A percentile compares a stretch with the other conserved stretches of the same genome.
phyloP scores from a whole-genome alignment of 2,329 filamentous ascomycete genomes.

The Venturia nashicola region DNA sequence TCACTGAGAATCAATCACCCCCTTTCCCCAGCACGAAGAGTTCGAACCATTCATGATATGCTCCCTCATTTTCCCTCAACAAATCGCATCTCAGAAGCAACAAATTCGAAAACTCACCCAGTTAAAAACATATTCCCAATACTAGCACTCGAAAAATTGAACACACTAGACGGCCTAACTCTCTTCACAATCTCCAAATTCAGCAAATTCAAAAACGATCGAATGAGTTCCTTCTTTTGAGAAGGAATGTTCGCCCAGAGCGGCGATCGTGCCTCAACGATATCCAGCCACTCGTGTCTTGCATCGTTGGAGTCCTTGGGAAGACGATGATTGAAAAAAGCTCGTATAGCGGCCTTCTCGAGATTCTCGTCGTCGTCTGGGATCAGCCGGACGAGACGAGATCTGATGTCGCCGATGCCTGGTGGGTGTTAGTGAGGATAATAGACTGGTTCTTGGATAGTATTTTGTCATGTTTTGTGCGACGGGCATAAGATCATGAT shows the following conservation, averaged over 20 bases:
- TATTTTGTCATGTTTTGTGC: too few species aligned
- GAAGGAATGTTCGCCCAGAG: constrained; percentile 52
- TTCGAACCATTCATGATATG: too few species aligned
- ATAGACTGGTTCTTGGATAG: too few species aligned
- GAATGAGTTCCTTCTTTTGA: constrained; percentile 39
- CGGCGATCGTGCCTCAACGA: constrained; percentile 68
- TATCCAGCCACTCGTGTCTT: constrained; percentile 71
- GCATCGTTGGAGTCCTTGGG: constrained; percentile 49
- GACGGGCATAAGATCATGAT: background rate
- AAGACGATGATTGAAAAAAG: constrained; percentile 79
- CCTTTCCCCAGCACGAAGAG: too few species aligned
- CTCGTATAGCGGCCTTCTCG: constrained; percentile 64
- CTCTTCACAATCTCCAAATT: constrained; percentile 38
- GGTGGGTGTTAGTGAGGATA: background rate
- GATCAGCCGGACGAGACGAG: constrained; percentile 80
- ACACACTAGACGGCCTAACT: constrained; percentile 31
- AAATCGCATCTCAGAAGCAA: too few species aligned
- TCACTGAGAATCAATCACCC: too few species aligned
- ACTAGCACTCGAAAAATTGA: constrained; percentile 37
- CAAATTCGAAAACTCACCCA: constrained; percentile 35
- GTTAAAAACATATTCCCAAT: constrained; percentile 41
- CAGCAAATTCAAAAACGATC: constrained; percentile 37
- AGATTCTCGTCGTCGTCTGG: constrained; percentile 47
- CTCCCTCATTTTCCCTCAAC: too few species aligned
- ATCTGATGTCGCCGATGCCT: constrained; percentile 63